These are phyloP conservation scores for Lachnellula subtilissima DNA, from an alignment of 2,329 filamentous ascomycete genomes.

Conservation along the genomic window DNA sequence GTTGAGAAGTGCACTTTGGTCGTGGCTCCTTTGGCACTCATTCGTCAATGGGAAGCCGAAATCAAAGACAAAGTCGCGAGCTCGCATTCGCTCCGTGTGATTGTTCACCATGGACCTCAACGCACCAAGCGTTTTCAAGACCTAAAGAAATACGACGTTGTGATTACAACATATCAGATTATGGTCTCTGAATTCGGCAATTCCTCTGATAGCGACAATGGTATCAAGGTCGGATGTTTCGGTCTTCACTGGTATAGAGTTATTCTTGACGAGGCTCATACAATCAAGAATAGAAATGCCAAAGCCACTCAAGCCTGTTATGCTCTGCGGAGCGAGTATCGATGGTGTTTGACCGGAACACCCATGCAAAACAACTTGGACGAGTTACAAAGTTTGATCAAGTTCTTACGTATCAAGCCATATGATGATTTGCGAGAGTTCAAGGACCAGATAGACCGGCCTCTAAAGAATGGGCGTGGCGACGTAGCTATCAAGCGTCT, in stretches of 20 bases:
- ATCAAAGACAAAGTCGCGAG: slow-evolving; percentile 75
- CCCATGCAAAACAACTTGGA: slow-evolving; percentile 98
- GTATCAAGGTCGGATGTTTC: slow-evolving; percentile 75
- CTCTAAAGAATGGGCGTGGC: slow-evolving; percentile 85
- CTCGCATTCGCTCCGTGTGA: slow-evolving; percentile 69
- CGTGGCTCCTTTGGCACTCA: slow-evolving; percentile 86
- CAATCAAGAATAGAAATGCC: slow-evolving; percentile 96
- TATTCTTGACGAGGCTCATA: slow-evolving; percentile 94
- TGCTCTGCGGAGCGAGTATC: slow-evolving; percentile 76
- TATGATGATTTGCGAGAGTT: slow-evolving; percentile 82
- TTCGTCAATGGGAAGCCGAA: slow-evolving; percentile 95
- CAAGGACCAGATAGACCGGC: slow-evolving; percentile 85
- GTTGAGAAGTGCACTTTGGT: slow-evolving; percentile 80
- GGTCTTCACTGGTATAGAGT: slow-evolving; percentile 92
- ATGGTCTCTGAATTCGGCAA: slow-evolving; percentile 83
- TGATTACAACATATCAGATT: slow-evolving; percentile 96
- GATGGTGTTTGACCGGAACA: slow-evolving; percentile 95
- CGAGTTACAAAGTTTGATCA: slow-evolving; percentile 88
- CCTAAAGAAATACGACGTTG: slow-evolving; percentile 82
- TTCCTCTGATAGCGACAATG: slow-evolving; percentile 55
- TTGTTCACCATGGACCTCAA: slow-evolving; percentile 84
- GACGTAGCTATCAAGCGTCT: slow-evolving; percentile 83
- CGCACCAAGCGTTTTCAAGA: slow-evolving; percentile 75
- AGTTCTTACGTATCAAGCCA: slow-evolving; percentile 86
- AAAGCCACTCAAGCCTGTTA: slow-evolving; percentile 93